Conservation (phyloP, 2,329 filamentous ascomycete species). For the Blastomyces parvus region DNA sequence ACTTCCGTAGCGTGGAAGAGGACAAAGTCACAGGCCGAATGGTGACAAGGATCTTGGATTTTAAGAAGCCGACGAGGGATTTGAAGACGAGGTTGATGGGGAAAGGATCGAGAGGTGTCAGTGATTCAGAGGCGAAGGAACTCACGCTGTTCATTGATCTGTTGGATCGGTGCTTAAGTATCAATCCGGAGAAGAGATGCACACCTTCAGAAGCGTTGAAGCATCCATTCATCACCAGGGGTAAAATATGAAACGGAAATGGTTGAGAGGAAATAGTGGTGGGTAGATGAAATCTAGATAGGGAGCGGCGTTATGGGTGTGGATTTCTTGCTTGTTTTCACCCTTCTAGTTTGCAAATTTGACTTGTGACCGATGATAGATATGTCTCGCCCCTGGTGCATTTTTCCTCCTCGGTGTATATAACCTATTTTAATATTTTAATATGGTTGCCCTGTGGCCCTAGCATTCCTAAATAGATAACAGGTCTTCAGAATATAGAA, state of each 20-base stretch:
- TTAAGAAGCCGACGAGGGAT: constrained; percentile 65
- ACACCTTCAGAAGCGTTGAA: constrained; percentile 76
- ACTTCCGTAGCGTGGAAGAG: constrained; percentile 74
- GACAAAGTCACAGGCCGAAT: constrained; percentile 82
- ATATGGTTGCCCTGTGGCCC: neutral
- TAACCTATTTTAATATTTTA: neutral
- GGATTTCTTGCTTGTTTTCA: neutral
- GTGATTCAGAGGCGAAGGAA: constrained; percentile 64
- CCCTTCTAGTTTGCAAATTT: neutral
- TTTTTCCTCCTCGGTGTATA: neutral
- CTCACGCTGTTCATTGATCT: constrained; percentile 77
- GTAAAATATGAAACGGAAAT: neutral
- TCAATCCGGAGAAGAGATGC: constrained; percentile 89
- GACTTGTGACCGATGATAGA: neutral
- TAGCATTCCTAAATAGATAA: neutral
- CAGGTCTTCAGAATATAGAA: neutral
- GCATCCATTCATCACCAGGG: constrained; percentile 65
- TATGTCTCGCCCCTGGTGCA: too few relatives aligned
- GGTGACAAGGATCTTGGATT: constrained; percentile 38
- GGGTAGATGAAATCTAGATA: neutral
- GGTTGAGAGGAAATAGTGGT: neutral
- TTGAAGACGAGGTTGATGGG: constrained; percentile 67
- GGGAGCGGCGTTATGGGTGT: neutral
- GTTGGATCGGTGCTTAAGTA: constrained; percentile 73
- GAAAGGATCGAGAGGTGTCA: constrained; percentile 54